These are phyloP conservation scores for Phialophora tarda DNA, from an alignment of 2,329 filamentous ascomycete genomes.

Conservation along the genomic window DNA sequence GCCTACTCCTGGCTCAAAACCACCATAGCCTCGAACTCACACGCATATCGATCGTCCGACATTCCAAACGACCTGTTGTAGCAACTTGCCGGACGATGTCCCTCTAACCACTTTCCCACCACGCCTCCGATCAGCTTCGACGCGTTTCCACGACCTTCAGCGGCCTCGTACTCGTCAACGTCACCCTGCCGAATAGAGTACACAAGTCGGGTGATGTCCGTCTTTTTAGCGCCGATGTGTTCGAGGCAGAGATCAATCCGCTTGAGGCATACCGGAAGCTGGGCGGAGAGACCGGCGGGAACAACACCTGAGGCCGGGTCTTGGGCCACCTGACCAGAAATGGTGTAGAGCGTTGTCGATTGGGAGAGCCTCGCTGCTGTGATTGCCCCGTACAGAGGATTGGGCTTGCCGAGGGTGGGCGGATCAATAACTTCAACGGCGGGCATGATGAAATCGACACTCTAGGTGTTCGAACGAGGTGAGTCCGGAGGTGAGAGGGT, in stretches of 20 bases:
- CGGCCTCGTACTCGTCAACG: neutral
- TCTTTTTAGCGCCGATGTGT: conserved; percentile 1
- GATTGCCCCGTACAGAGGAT: neutral
- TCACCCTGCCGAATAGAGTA: neutral
- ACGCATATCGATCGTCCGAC: conserved; percentile 3
- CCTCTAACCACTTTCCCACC: neutral
- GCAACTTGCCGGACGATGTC: neutral
- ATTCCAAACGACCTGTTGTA: conserved; percentile 2
- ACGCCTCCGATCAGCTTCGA: neutral
- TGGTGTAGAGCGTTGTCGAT: conserved; percentile 1
- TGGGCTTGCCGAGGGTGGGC: neutral
- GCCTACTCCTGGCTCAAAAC: conserved; percentile 4
- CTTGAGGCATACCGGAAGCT: conserved; percentile 1
- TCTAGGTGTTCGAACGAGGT: no score
- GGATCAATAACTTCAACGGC: conserved; percentile 2
- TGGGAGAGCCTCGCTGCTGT: conserved; percentile 2
- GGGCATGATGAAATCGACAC: neutral
- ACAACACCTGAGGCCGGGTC: neutral
- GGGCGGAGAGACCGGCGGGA: neutral
- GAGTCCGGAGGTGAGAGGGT: no score
- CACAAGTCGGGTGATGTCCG: neutral
- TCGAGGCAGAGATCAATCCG: conserved; percentile 3
- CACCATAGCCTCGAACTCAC: neutral
- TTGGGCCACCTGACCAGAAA: neutral
- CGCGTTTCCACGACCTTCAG: neutral